These are phyloP conservation scores for Gomphus sp. DNA, from an alignment of 1,284 basidiomycete genomes.

Conservation along the genomic window DNA sequence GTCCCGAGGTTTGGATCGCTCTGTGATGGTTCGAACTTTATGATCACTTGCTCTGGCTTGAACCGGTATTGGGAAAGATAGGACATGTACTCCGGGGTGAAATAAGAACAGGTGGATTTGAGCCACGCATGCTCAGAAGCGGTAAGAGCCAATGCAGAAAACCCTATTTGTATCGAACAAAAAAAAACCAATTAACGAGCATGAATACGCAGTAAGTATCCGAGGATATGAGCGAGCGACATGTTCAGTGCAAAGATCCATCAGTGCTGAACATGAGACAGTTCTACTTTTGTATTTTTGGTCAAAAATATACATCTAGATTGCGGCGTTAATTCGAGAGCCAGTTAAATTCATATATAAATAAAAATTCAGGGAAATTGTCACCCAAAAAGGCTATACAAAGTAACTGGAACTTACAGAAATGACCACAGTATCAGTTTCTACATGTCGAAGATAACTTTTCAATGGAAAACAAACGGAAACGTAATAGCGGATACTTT, in stretches of 20 bases:
- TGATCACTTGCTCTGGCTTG: slow-evolving; percentile 71
- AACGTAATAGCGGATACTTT: neutral
- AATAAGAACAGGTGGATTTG: slow-evolving; percentile 62
- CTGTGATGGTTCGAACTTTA: slow-evolving; percentile 54
- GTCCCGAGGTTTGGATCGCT: slow-evolving; percentile 49
- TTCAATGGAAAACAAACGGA: neutral
- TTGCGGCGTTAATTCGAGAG: no score
- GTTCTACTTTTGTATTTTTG: neutral
- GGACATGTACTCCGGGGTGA: slow-evolving; percentile 66
- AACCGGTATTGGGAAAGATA: slow-evolving; percentile 71
- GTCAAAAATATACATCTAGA: no score
- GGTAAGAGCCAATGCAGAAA: slow-evolving; percentile 46
- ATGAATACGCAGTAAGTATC: neutral
- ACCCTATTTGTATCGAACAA: neutral
- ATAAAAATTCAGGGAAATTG: no score
- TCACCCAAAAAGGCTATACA: no score
- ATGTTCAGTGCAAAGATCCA: neutral
- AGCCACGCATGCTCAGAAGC: slow-evolving; percentile 66
- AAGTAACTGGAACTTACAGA: neutral
- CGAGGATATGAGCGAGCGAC: neutral
- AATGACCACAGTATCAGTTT: neutral
- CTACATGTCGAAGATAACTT: neutral
- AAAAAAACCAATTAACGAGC: neutral
- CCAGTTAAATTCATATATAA: neutral
- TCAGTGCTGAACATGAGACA: neutral